These are phyloP conservation scores for Aechmea fasciata DNA, from an alignment of 176 grass and related monocot genomes.

Conservation along the genomic window DNA sequence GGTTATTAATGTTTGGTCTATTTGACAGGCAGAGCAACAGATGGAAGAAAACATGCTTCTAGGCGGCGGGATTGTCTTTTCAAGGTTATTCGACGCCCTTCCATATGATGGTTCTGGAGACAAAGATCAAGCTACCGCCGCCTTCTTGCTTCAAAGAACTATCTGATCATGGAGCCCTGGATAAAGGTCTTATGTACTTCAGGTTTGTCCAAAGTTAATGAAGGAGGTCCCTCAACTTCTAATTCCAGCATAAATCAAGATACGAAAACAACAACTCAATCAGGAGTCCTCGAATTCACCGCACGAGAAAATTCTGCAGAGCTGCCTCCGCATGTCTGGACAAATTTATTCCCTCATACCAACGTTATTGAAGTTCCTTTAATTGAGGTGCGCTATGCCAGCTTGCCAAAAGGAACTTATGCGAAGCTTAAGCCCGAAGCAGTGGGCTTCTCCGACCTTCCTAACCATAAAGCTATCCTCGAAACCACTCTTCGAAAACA, in stretches of 20 bases:
- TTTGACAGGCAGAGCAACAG: no score
- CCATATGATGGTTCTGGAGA: no score
- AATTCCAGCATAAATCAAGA: slow-evolving; percentile 13
- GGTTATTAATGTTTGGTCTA: no score
- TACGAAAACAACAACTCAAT: slow-evolving; percentile 28
- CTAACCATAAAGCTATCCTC: slow-evolving; percentile 89
- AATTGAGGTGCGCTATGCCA: slow-evolving; percentile 60
- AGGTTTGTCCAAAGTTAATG: slow-evolving; percentile 54
- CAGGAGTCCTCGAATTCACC: slow-evolving; percentile 87
- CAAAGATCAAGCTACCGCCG: no score
- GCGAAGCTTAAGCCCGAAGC: slow-evolving; percentile 72
- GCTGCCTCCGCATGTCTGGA: slow-evolving; percentile 76
- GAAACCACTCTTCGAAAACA: slow-evolving; percentile 87
- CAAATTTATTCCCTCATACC: slow-evolving; percentile 41
- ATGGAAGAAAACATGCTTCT: no score
- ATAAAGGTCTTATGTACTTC: slow-evolving; percentile 98
- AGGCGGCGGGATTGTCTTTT: no score
- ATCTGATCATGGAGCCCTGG: slow-evolving; percentile 75
- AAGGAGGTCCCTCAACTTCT: slow-evolving; percentile 13
- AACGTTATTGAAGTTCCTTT: slow-evolving; percentile 55
- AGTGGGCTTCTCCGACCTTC: slow-evolving; percentile 78
- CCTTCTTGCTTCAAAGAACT: slow-evolving; percentile 69
- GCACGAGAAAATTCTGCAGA: slow-evolving; percentile 69
- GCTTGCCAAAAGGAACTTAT: slow-evolving; percentile 88
- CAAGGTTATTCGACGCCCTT: no score